Evolutionary conservation across 768 basidiomycete genomes (phyloP).

Genomic region (Nevesoporus exiguus): DNA sequence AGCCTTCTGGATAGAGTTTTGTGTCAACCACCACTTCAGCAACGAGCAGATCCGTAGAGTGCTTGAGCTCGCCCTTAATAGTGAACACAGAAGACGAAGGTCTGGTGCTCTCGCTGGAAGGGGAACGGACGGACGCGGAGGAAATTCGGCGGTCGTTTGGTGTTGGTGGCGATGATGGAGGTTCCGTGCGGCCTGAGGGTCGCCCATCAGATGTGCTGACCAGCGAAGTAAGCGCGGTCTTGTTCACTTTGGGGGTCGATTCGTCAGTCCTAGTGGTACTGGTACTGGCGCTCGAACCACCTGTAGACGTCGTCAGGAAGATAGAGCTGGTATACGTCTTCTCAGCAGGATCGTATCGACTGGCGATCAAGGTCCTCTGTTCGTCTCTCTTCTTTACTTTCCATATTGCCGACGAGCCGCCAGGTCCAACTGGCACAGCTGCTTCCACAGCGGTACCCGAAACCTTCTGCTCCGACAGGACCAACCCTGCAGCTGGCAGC

Average conservation of each 20-base stretch:
- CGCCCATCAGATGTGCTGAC: constrained; percentile 18
- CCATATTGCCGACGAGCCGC: constrained; percentile 44
- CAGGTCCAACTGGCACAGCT: constrained; percentile 22
- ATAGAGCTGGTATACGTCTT: constrained; percentile 51
- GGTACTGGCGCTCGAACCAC: constrained; percentile 4
- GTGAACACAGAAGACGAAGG: constrained; percentile 54
- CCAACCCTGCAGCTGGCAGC: constrained; percentile 61
- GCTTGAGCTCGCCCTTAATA: constrained; percentile 55
- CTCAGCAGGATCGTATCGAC: constrained; percentile 49
- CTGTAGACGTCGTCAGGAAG: constrained; percentile 37
- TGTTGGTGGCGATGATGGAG: constrained; percentile 25
- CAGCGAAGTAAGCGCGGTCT: constrained; percentile 29
- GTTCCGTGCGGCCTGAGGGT: constrained; percentile 9
- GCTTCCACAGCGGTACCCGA: constrained; percentile 34
- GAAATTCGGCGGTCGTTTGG: constrained; percentile 18
- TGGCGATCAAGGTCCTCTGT: constrained; percentile 51
- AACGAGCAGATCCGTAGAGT: constrained; percentile 67
- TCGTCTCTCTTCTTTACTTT: constrained; percentile 58
- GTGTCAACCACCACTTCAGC: constrained; percentile 80
- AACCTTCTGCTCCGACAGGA: constrained; percentile 49
- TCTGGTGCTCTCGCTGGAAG: constrained; percentile 33
- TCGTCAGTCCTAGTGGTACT: constrained; percentile 30
- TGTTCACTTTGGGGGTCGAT: constrained; percentile 41
- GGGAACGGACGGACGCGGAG: constrained; percentile 29
- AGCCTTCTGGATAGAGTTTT: constrained; percentile 76